Evolutionary conservation across 2,329 filamentous ascomycete genomes (phyloP).

Genomic region (Lecanicillium sp.): DNA sequence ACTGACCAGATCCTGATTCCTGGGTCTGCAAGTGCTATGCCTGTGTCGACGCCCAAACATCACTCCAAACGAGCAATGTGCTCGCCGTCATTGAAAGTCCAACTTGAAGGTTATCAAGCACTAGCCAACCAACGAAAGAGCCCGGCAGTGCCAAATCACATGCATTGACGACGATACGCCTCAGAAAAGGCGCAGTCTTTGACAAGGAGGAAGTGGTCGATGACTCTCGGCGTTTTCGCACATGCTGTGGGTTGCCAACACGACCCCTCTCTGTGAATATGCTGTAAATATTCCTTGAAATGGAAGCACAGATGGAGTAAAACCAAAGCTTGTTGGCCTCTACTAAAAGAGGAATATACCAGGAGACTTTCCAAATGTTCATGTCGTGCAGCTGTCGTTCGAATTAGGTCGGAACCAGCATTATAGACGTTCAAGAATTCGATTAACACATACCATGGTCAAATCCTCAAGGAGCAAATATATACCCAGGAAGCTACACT

Average conservation of each 20-base stretch:
- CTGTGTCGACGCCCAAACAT: slow-evolving; percentile 2
- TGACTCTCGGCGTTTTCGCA: no score
- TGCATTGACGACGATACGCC: slow-evolving; percentile 3
- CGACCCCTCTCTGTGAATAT: no score
- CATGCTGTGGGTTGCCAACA: no score
- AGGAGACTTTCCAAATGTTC: slow-evolving; percentile 7
- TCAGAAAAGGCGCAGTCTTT: not conserved
- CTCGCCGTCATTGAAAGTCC: slow-evolving; percentile 7
- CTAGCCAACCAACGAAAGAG: slow-evolving; percentile 9
- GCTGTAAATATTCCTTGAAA: not conserved
- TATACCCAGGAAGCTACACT: slow-evolving; percentile 7
- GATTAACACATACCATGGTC: slow-evolving; percentile 8
- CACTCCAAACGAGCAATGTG: slow-evolving; percentile 8
- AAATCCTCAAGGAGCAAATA: slow-evolving; percentile 8
- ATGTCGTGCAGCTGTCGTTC: slow-evolving; percentile 6
- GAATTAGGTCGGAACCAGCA: not conserved
- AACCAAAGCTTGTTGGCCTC: slow-evolving; percentile 11
- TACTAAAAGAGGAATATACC: slow-evolving; percentile 6
- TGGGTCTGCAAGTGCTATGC: no score
- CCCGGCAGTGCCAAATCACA: slow-evolving; percentile 7
- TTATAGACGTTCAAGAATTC: no score
- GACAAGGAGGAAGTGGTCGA: no score
- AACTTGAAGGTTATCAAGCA: slow-evolving; percentile 3
- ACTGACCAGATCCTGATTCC: no score
- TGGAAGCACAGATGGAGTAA: slow-evolving; percentile 9